Percentiles rank a stretch among this genome's conserved stretches.
These are phyloP conservation scores for Hypoxylon sp. DNA, from an alignment of 2,329 filamentous ascomycete species.

Conservation along the genomic window DNA sequence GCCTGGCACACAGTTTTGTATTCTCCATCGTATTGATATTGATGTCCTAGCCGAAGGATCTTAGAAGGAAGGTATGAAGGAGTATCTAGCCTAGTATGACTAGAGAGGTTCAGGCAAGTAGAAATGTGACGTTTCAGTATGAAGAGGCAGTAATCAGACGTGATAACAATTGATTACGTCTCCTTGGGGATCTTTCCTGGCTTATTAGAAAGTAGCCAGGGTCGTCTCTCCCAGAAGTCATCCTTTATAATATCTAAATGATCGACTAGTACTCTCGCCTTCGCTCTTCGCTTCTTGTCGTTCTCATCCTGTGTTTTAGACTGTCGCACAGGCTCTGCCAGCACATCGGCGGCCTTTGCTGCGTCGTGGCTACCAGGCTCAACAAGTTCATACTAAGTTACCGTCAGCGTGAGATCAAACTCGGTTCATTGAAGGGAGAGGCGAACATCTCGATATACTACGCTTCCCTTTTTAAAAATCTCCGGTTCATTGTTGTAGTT, in stretches of 20 bases:
- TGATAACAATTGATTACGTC: slow-evolving; percentile 54
- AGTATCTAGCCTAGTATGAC: background rate
- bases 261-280: slow-evolving; percentile 84
- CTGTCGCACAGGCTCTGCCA: slow-evolving; percentile 68
- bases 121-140: slow-evolving; percentile 3
- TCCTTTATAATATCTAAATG: slow-evolving; percentile 96
- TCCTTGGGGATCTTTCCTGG: slow-evolving; percentile 79
- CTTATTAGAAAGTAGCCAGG: slow-evolving; percentile 85
- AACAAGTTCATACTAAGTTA: slow-evolving; percentile 76
- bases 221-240: slow-evolving; percentile 90
- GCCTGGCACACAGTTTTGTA: background rate
- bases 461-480: slow-evolving; percentile 93
- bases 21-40: slow-evolving; percentile 15
- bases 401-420: slow-evolving; percentile 47
- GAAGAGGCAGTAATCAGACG: background rate
- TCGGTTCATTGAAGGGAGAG: background rate
- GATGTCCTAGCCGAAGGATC: background rate
- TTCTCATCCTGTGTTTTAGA: slow-evolving; percentile 89
- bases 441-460: slow-evolving; percentile 84
- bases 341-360: slow-evolving; percentile 62
- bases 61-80: background rate
- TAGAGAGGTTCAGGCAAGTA: background rate
- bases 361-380: slow-evolving; percentile 68
- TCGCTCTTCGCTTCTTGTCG: slow-evolving; percentile 83
- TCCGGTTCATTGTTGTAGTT: slow-evolving; percentile 98